Evolutionary conservation across 495 filamentous ascomycete species (phyloP).

Genomic region (Penicillium macrosclerotiorum): DNA sequence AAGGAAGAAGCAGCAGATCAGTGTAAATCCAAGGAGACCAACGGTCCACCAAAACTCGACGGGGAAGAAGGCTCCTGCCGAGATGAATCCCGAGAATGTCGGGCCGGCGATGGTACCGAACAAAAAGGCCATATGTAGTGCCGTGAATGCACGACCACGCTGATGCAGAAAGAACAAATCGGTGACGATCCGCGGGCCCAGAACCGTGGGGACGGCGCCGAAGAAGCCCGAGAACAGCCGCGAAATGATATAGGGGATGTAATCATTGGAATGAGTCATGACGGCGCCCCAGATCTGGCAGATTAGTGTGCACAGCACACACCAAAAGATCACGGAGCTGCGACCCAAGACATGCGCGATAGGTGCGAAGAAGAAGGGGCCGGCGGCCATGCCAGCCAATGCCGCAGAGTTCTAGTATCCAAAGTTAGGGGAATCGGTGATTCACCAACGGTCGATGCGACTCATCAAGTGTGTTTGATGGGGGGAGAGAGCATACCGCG

Average conservation of each 20-base stretch:
- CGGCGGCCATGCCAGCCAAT: constrained; percentile 39
- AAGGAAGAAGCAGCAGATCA: constrained; percentile 43
- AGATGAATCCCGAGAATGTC: constrained; percentile 48
- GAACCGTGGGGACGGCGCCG: constrained; percentile 34
- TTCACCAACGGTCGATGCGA: no score
- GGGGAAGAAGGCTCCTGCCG: constrained; percentile 37
- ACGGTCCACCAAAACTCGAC: constrained; percentile 54
- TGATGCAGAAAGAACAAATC: constrained; percentile 50
- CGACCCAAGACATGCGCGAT: constrained; percentile 38
- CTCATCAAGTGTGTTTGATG: constrained; percentile 13
- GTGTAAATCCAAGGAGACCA: constrained; percentile 35
- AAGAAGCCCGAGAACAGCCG: constrained; percentile 42
- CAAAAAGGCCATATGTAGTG: constrained; percentile 38
- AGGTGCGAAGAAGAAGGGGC: constrained; percentile 44
- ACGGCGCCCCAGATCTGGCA: constrained; percentile 41
- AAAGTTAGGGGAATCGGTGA: no score
- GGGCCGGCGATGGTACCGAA: constrained; percentile 43
- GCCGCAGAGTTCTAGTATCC: constrained; percentile 43
- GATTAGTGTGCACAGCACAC: constrained; percentile 29
- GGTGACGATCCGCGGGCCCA: constrained; percentile 40
- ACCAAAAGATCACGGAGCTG: constrained; percentile 46
- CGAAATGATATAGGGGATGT: constrained; percentile 43
- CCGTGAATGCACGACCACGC: constrained; percentile 43
- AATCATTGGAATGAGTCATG: constrained; percentile 42
- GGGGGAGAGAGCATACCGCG: constrained; percentile 13